These are phyloP conservation scores for Cystobasidium tubakii DNA, from an alignment of 768 basidiomycete species.

Conservation along the genomic window DNA sequence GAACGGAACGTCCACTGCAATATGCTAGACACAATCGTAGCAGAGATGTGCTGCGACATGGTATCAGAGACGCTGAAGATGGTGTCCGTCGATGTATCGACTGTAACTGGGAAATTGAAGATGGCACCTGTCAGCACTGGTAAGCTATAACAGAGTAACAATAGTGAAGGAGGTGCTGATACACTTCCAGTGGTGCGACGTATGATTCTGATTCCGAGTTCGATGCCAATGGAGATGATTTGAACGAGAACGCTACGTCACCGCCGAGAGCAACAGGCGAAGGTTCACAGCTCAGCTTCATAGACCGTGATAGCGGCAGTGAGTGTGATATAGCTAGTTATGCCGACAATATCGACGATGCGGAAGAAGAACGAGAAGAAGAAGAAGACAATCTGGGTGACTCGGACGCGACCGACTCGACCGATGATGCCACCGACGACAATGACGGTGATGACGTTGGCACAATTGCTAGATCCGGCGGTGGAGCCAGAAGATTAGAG, in stretches of 20 bases:
- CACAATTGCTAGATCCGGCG: no score
- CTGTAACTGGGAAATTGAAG: constrained; percentile 38
- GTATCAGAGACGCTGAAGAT: constrained; percentile 28
- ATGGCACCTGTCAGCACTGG: constrained; percentile 35
- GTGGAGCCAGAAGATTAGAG: not conserved
- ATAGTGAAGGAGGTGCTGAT: not conserved
- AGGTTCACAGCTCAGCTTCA: not conserved
- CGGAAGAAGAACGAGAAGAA: not conserved
- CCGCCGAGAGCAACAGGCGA: not conserved
- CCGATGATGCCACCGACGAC: not conserved
- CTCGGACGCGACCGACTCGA: not conserved
- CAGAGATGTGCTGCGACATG: constrained; percentile 15
- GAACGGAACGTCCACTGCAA: not conserved
- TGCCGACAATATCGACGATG: not conserved
- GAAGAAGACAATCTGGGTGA: not conserved
- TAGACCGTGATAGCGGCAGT: not conserved
- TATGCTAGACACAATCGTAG: not conserved
- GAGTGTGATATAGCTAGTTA: not conserved
- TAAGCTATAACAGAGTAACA: not conserved
- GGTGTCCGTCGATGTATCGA: constrained; percentile 35
- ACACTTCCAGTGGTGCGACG: not conserved
- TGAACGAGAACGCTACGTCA: not conserved
- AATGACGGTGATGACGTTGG: not conserved
- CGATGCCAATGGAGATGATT: constrained; percentile 16
- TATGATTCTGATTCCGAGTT: constrained; percentile 35